These are phyloP conservation scores for Leishmania major DNA, from an alignment of 208 protist species.

Conservation along the genomic window DNA sequence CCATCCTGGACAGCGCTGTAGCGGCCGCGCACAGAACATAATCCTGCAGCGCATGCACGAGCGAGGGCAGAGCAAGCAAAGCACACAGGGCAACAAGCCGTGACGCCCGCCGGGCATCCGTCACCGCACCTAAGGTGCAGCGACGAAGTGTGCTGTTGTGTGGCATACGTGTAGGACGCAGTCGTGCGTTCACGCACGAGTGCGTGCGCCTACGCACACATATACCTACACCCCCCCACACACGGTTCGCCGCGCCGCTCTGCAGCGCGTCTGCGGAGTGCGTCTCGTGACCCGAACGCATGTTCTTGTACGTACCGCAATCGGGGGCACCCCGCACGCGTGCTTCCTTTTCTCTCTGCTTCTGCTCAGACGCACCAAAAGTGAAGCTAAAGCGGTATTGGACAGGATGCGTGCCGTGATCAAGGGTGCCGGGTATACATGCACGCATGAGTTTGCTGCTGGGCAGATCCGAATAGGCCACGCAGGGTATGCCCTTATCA, in stretches of 20 bases:
- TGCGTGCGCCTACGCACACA: background rate
- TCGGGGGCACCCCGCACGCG: background rate
- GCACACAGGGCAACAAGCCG: background rate
- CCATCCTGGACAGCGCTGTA: conserved; percentile 38
- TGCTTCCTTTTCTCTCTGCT: background rate
- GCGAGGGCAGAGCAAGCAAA: background rate
- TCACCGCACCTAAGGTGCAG: background rate
- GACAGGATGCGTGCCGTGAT: background rate
- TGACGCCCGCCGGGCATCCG: background rate
- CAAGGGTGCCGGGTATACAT: background rate
- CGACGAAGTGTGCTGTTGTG: no score
- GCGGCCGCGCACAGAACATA: conserved; percentile 9
- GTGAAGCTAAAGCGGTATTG: background rate
- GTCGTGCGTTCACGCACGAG: background rate
- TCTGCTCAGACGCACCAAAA: background rate
- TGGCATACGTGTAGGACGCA: background rate
- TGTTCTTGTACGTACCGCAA: background rate
- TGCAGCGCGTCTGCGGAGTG: background rate
- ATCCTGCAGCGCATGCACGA: background rate
- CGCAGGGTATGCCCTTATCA: background rate
- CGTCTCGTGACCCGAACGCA: background rate
- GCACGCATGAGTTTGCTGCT: background rate
- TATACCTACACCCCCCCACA: background rate
- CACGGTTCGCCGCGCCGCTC: background rate
- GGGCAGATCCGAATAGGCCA: background rate